Percentiles rank a stretch among this genome's conserved stretches.
Evolutionary conservation across 331 rosid species (phyloP).

Genomic region (Arachis monticola): DNA sequence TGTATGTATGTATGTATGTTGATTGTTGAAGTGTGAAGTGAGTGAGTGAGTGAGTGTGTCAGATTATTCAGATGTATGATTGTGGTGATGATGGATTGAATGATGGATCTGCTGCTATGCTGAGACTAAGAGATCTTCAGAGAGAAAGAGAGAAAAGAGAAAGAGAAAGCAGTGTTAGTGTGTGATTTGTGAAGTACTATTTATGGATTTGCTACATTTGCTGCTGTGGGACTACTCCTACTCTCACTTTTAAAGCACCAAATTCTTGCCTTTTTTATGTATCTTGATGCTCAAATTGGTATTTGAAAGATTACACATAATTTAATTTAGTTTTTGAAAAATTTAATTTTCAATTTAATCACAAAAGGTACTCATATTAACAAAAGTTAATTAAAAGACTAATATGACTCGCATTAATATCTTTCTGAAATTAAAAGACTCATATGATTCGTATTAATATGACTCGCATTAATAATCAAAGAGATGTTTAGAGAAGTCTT

Average conservation of each 20-base stretch:
- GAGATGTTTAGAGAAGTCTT: too few species aligned
- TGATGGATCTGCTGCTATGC: not conserved
- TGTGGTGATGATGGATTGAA: conserved; percentile 6
- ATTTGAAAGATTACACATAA: too few species aligned
- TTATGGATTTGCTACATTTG: conserved; percentile 23
- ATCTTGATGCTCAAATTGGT: too few species aligned
- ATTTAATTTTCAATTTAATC: too few species aligned
- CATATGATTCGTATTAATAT: too few species aligned
- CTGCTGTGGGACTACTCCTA: conserved; percentile 29
- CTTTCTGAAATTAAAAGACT: too few species aligned
- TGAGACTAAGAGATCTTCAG: conserved; percentile 24
- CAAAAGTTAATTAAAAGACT: too few species aligned
- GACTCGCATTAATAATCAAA: too few species aligned
- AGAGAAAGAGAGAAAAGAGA: not conserved
- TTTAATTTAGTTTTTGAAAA: too few species aligned
- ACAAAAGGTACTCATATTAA: too few species aligned
- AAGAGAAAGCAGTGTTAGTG: conserved; percentile 14
- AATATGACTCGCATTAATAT: too few species aligned
- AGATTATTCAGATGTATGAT: not conserved
- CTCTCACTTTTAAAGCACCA: conserved; percentile 20
- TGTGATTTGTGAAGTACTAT: not conserved
- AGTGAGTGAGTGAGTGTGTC: conserved; percentile 18
- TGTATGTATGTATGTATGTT: conserved; percentile 2
- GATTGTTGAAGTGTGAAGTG: not conserved
- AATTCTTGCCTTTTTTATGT: conserved; percentile 1